phyloP scores from a whole-genome alignment of 1,139 yeast genomes.

The Sugiyamaella neomexicana region DNA sequence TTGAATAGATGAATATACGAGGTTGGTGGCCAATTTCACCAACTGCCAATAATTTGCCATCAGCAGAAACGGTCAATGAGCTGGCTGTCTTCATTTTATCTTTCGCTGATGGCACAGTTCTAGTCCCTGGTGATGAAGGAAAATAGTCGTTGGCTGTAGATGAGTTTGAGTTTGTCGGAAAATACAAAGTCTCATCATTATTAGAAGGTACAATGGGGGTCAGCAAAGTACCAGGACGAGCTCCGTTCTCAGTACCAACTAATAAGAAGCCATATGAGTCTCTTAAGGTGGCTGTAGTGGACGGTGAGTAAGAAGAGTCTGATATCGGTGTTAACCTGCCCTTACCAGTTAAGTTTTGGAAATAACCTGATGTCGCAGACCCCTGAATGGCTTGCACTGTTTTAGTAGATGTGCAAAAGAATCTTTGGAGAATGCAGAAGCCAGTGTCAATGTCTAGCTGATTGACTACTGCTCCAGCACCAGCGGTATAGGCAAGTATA shows the following conservation, averaged over 20 bases:
- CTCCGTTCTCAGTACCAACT: conserved; percentile 4
- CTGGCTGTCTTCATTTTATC: conserved; percentile 55
- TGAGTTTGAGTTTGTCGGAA: not conserved
- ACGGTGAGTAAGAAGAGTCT: not conserved
- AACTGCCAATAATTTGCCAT: conserved; percentile 54
- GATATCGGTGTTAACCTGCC: conserved; percentile 7
- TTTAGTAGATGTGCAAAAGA: conserved; percentile 32
- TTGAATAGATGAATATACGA: conserved; percentile 57
- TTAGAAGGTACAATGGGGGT: conserved; percentile 14
- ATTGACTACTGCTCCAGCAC: conserved; percentile 66
- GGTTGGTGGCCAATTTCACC: conserved; percentile 73
- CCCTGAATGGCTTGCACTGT: conserved; percentile 25
- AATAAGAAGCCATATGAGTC: conserved; percentile 19
- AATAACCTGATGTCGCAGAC: conserved; percentile 3
- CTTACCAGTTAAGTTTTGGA: not conserved
- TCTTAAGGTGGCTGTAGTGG: not conserved
- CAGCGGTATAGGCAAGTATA: conserved; percentile 59
- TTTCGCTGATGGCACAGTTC: conserved; percentile 31
- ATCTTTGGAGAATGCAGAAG: conserved; percentile 22
- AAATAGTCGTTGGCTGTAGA: not conserved
- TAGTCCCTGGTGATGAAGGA: conserved; percentile 9
- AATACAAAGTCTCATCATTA: conserved; percentile 1
- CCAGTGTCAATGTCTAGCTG: conserved; percentile 21
- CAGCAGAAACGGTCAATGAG: conserved; percentile 58
- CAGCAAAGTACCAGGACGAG: conserved; percentile 9